phyloP scores from a whole-genome alignment of 2,329 filamentous ascomycete species.

The Curvularia hawaiiensis region DNA sequence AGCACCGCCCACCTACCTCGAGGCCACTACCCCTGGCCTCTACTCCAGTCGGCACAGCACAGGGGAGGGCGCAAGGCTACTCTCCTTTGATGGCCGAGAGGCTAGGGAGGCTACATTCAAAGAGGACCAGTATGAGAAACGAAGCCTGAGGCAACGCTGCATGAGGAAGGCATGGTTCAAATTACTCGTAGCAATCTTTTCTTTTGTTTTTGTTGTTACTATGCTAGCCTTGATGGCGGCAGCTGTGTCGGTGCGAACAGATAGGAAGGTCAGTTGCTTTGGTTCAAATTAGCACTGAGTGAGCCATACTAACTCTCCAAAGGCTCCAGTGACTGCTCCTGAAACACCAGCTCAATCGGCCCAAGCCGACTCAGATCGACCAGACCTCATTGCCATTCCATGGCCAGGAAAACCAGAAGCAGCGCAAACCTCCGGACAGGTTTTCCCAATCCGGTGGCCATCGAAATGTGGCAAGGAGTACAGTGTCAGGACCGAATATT shows the following conservation, averaged over 20 bases:
- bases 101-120: conserved; percentile 27
- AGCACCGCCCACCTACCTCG: conserved; percentile 38
- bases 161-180: conserved; percentile 30
- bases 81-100: conserved; percentile 28
- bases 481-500: conserved; percentile 39
- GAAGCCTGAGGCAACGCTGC: conserved; percentile 28
- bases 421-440: conserved; percentile 19
- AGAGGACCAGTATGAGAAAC: conserved; percentile 28
- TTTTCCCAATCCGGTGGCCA: conserved; percentile 46
- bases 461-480: conserved; percentile 42
- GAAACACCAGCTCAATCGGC: conserved; percentile 23
- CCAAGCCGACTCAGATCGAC: conserved; percentile 13
- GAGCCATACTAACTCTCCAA: conserved; percentile 8
- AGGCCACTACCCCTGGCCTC: conserved; percentile 43
- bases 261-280: conserved; percentile 25
- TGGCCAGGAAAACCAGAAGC: conserved; percentile 23
- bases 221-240: conserved; percentile 31
- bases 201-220: conserved; percentile 29
- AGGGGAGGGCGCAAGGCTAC: conserved; percentile 38
- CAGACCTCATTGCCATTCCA: conserved; percentile 17
- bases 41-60: conserved; percentile 35
- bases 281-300: not conserved
- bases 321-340: conserved; percentile 5
- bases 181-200: conserved; percentile 26
- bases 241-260: conserved; percentile 20